These are phyloP conservation scores for Chiua sp. DNA, from an alignment of 1,284 basidiomycete genomes.

Conservation along the genomic window DNA sequence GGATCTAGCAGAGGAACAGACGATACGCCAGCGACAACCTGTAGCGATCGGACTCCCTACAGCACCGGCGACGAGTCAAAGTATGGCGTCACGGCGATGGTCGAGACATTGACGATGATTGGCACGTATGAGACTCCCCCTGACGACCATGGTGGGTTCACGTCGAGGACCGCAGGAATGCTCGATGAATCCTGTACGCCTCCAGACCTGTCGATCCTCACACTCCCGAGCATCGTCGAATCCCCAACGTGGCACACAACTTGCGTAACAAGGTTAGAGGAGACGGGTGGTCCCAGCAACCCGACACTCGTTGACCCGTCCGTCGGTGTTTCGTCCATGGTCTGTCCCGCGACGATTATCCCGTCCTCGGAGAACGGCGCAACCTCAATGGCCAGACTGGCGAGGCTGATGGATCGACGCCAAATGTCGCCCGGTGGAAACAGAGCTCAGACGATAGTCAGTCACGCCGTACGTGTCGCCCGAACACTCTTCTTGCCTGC, in stretches of 20 bases:
- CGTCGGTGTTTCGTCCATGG: background rate
- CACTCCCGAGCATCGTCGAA: background rate
- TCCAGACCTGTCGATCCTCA: background rate
- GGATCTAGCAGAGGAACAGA: background rate
- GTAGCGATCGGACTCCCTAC: no score
- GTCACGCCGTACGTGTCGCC: background rate
- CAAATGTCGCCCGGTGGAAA: background rate
- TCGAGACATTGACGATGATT: no score
- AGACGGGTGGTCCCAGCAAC: background rate
- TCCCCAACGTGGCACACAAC: background rate
- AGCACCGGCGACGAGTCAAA: no score
- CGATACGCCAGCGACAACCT: no score
- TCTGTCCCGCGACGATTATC: background rate
- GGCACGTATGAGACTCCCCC: no score
- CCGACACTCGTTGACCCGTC: no score
- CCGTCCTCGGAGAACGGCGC: background rate
- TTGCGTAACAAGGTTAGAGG: background rate
- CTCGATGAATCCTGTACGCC: background rate
- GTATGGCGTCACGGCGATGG: no score
- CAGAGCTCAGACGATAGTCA: background rate
- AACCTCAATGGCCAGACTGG: background rate
- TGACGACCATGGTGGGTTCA: no score
- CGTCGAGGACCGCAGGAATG: background rate
- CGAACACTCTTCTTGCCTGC: conserved; percentile 3
- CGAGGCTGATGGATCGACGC: background rate